These are phyloP conservation scores for Plenodomus tracheiphilus DNA, from an alignment of 2,329 filamentous ascomycete genomes.

Conservation along the genomic window DNA sequence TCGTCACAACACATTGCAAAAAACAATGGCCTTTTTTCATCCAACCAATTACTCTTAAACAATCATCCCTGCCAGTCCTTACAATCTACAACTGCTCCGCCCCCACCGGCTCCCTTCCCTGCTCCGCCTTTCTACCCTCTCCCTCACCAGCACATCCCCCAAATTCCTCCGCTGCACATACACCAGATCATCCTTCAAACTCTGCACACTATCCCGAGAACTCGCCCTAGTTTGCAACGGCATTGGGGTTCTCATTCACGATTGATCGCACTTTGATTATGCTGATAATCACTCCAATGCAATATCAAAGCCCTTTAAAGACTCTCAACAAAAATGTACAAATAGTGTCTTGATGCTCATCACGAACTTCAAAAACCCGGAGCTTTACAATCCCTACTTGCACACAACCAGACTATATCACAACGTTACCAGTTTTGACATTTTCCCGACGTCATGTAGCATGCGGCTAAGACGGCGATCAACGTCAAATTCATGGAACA, in stretches of 20 bases:
- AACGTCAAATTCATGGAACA: no score
- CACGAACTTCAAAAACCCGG: not conserved
- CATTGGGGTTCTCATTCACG: slow-evolving; percentile 54
- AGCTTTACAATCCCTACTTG: not conserved
- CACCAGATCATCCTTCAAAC: slow-evolving; percentile 38
- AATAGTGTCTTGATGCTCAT: no score
- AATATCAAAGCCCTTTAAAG: no score
- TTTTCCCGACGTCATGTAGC: slow-evolving; percentile 16
- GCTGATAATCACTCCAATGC: no score
- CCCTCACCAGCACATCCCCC: slow-evolving; percentile 40
- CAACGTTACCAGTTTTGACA: slow-evolving; percentile 19
- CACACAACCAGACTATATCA: slow-evolving; percentile 1
- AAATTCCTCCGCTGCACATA: slow-evolving; percentile 45
- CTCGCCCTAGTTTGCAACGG: slow-evolving; percentile 57
- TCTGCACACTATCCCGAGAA: slow-evolving; percentile 47
- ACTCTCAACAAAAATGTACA: not conserved
- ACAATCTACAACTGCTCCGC: slow-evolving; percentile 12
- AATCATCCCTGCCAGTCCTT: not conserved
- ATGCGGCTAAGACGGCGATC: not conserved
- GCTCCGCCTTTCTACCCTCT: slow-evolving; percentile 38
- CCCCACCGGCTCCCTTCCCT: slow-evolving; percentile 41
- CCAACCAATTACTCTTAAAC: not conserved
- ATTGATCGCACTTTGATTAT: no score
- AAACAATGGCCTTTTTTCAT: no score
- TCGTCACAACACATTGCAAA: no score